A percentile compares a stretch with the other conserved stretches of the same genome.
phyloP scores from a whole-genome alignment of 495 filamentous ascomycete species.

The Trichocladium uniseriatum region DNA sequence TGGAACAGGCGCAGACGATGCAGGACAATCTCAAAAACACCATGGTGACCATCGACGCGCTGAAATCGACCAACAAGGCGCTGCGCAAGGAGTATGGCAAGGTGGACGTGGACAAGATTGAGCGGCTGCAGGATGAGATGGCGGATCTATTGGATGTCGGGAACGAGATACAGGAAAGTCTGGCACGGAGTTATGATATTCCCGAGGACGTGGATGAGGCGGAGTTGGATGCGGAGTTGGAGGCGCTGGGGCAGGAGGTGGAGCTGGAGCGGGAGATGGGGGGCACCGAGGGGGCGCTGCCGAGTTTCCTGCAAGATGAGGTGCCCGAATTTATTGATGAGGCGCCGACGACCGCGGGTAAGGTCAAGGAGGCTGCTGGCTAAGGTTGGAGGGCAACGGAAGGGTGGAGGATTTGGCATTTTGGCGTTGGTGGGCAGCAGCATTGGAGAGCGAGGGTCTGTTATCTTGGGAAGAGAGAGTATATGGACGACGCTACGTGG shows the following conservation, averaged over 20 bases:
- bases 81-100: slow-evolving; percentile 94
- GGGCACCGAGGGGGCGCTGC: slow-evolving; percentile 44
- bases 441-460: neutral
- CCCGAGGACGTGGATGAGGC: slow-evolving; percentile 98
- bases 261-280: slow-evolving; percentile 57
- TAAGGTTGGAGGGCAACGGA: neutral
- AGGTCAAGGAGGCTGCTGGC: slow-evolving; percentile 74
- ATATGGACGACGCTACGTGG: no score
- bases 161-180: slow-evolving; percentile 96
- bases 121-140: slow-evolving; percentile 98
- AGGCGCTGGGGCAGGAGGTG: slow-evolving; percentile 85
- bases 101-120: slow-evolving; percentile 94
- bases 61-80: slow-evolving; percentile 92
- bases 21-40: slow-evolving; percentile 98
- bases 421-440: no score
- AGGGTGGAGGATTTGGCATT: neutral
- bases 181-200: slow-evolving; percentile 87
- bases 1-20: slow-evolving; percentile 99
- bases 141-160: slow-evolving; percentile 94
- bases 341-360: slow-evolving; percentile 51
- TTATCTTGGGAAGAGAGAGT: neutral
- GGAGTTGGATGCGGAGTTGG: slow-evolving; percentile 92
- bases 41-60: slow-evolving; percentile 95
- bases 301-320: slow-evolving; percentile 80
- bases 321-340: slow-evolving; percentile 82